Conservation (phyloP, 2,329 filamentous ascomycete genomes). For the Ascochyta clinopodiicola region DNA sequence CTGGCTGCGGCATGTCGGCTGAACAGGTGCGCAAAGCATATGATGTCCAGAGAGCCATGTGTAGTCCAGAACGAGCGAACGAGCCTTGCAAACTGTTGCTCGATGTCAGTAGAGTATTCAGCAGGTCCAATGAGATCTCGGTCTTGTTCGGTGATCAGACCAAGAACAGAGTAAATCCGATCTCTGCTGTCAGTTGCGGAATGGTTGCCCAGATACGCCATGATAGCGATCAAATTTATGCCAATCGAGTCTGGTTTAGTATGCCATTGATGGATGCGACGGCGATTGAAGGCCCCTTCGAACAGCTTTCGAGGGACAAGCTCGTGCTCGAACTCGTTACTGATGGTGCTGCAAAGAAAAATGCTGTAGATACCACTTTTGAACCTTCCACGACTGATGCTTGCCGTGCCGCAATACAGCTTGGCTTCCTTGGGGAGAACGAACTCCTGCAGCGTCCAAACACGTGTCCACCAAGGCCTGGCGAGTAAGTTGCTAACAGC, state of each 20-base stretch:
- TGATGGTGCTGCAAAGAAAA: constrained; percentile 32
- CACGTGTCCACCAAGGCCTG: constrained; percentile 39
- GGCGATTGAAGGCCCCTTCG: constrained; percentile 38
- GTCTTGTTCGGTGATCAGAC: constrained; percentile 33
- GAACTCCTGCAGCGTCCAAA: constrained; percentile 41
- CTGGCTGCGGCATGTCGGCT: constrained; percentile 26
- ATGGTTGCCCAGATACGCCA: constrained; percentile 41
- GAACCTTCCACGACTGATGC: constrained; percentile 35
- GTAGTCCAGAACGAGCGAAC: constrained; percentile 37
- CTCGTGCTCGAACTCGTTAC: constrained; percentile 30
- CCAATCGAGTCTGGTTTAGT: constrained; percentile 20
- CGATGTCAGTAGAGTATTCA: constrained; percentile 28
- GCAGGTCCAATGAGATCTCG: constrained; percentile 31
- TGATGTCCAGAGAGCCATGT: constrained; percentile 35
- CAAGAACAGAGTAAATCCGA: constrained; percentile 39
- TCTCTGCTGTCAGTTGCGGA: constrained; percentile 38
- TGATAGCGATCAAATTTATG: constrained; percentile 34
- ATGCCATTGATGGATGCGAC: constrained; percentile 39
- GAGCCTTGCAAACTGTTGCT: constrained; percentile 34
- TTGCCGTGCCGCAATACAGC: constrained; percentile 31
- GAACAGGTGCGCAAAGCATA: constrained; percentile 42
- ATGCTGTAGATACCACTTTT: constrained; percentile 42
- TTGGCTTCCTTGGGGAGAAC: constrained; percentile 36
- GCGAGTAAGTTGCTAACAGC: constrained; percentile 32
- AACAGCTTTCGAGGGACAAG: constrained; percentile 34